phyloP scores from a whole-genome alignment of 495 filamentous ascomycete species.

The Pseudomonodictys pantanalensis region DNA sequence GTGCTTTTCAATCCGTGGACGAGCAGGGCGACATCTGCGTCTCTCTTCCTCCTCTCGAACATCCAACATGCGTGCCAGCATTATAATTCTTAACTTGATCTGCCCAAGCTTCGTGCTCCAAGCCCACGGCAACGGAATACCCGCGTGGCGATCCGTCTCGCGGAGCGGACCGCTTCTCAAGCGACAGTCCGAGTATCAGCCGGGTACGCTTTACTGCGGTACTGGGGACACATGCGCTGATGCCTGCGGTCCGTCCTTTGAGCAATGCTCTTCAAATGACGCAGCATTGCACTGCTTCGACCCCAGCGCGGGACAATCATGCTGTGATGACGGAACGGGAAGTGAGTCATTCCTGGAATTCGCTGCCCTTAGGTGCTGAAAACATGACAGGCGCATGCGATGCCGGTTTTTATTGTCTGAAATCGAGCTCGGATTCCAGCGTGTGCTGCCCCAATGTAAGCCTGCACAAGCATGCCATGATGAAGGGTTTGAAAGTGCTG shows the following conservation, averaged over 20 bases:
- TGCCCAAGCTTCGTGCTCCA: too few species aligned
- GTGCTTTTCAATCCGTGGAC: too few species aligned
- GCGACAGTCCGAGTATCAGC: background rate
- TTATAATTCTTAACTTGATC: too few species aligned
- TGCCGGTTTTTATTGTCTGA: background rate
- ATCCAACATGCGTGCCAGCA: too few species aligned
- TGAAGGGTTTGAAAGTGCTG: background rate
- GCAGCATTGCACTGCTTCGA: background rate
- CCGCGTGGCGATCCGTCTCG: too few species aligned
- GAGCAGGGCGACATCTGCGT: too few species aligned
- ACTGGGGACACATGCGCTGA: background rate
- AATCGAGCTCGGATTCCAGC: background rate
- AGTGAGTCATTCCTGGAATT: background rate
- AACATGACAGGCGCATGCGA: background rate
- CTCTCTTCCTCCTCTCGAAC: too few species aligned
- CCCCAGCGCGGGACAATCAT: background rate
- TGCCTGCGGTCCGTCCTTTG: background rate
- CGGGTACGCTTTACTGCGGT: background rate
- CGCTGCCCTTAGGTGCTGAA: background rate
- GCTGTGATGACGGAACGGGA: background rate
- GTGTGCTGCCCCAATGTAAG: background rate
- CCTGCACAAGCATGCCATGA: too few species aligned
- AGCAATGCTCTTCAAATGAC: background rate
- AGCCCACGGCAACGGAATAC: too few species aligned
- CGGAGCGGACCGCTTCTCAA: background rate